Base-by-base conservation (phyloP, 1,139 yeast genomes). In the Fermentozyma sake region DNA sequence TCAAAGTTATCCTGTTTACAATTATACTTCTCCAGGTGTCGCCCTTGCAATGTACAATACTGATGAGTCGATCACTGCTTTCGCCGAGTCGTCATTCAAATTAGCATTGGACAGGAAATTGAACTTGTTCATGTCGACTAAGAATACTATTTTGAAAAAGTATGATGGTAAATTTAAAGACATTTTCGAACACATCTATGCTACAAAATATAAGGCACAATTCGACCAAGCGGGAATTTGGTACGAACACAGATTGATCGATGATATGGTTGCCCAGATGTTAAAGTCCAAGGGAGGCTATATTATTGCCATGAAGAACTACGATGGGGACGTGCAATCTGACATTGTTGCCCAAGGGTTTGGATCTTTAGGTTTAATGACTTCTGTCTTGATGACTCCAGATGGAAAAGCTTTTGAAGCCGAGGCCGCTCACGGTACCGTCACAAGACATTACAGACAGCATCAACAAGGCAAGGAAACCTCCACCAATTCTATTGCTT, bases 221-320 rank as follows among this genome's bases (percentile, higher is more conserved):
- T 81, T 81, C 50, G 85, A 79, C 48, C 60, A 58, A n/a, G 52
- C 61, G 27, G 84, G 83, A n/a, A 74, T 82, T 43, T 73, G 79
- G 75, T 82, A 79, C 48, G 91, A 82, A 51, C 93, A 82, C 54
- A 76, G 93, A 59, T 69, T 82, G 43, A 82, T 82, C 39, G 93
- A 82, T 54, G 93, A 82, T 53, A 82, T 82, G 89, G 93, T 82
- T 38, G 93, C 93, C 4, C 93, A 82, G 59, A 82, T 82, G 93
- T 62, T 82, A 52, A 82, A 82, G 55, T 80, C 89, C 15, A 79
- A 76, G 51, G 93, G 93, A 54, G 93, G 93, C 7, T 82, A 74
- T 51, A 76, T 82, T 42, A 79, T 82, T 68, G 93, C 93, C 26
- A 68, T 82, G 72, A 82, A 82, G 60, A 82, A 82, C 58, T 82